Base-by-base conservation (phyloP, 1,284 basidiomycete species). In the Cystobasidium pallidum region DNA sequence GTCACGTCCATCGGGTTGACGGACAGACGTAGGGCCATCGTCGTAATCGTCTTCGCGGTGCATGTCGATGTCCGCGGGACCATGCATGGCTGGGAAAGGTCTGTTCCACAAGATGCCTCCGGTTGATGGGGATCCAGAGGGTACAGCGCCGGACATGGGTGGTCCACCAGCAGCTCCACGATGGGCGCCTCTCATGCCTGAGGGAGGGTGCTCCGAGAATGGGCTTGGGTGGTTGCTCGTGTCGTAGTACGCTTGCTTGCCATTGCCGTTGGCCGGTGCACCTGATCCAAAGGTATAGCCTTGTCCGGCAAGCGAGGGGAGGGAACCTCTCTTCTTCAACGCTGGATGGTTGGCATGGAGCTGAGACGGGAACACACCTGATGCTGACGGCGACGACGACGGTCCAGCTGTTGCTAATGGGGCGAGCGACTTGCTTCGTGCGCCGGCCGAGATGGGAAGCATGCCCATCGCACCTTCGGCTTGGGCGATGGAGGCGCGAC, bases 271-370 rank as follows among this genome's bases (percentile, higher is more conserved):
- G 8, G 15, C 54, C 2, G 51, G 39, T 19, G 52, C 65, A 51
- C 32, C 21, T 55, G 73, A 39, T 51, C 77, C 78, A 51, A 78
- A 78, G 8, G 75, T 75, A 73, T 78, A 77, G 36, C 73, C 75
- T 43, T 75, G 66, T 19, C 75, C 72, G 43, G 73, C 70, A 0
- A 75, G 32, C 19, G 74, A 74, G 83, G 80, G 47, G 84, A 82
- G 65, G 82, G 83, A 61, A 81, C 75, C 84, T 62, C 91, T 89
- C 88, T 81, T 74, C 90, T 91, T 55, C 89, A 89, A 32, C 88
- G 87, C 7, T 90, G 57, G 54, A 57, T 57, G 54, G n/a, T n/a
- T 34, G n/a, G 39, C 19, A n/a, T 57, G 84, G n/a, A 85, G 83
- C 75, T 66, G 51, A 26, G 76, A 68, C 52, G 74, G 57, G 68